These are phyloP conservation scores for Stephanodiscus minutulus DNA, from an alignment of 108 stramenopile species.

Conservation along the genomic window DNA sequence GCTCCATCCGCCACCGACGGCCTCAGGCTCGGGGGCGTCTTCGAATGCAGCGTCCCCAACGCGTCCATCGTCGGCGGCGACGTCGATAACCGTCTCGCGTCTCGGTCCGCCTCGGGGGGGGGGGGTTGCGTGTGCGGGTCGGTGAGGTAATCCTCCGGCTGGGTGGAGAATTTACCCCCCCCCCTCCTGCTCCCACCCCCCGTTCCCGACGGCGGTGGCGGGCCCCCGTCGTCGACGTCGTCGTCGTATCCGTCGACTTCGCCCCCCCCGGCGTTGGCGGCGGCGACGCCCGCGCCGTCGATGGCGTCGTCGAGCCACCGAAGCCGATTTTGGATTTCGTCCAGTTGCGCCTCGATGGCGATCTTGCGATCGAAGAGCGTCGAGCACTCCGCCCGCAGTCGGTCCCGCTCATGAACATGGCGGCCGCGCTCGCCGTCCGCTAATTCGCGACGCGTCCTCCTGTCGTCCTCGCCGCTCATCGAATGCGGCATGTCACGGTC, in stretches of 20 bases:
- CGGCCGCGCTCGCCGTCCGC: too few species aligned
- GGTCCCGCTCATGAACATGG: constrained; percentile 23
- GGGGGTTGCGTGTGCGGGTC: constrained; percentile 21
- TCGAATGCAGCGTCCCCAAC: neutral
- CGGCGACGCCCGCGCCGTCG: constrained; percentile 51
- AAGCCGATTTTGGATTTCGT: constrained; percentile 49
- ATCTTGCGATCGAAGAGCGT: constrained; percentile 32
- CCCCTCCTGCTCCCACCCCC: neutral
- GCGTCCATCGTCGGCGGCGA: constrained; percentile 6
- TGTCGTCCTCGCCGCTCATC: too few species aligned
- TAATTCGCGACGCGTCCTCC: too few species aligned
- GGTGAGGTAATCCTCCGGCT: constrained; percentile 37
- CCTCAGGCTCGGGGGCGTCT: constrained; percentile 7
- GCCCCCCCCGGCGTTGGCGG: neutral
- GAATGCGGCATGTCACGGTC: too few species aligned
- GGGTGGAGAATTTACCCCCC: constrained; percentile 14
- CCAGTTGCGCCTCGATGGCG: constrained; percentile 51
- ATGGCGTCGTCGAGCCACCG: constrained; percentile 66
- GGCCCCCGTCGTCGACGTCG: neutral
- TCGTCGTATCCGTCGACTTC: constrained; percentile 4
- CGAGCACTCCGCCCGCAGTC: constrained; percentile 15
- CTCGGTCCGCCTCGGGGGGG: neutral
- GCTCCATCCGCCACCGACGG: constrained; percentile 5
- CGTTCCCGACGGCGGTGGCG: constrained; percentile 7
- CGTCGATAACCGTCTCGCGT: constrained; percentile 12